Evolutionary conservation across 192 early-diverging fungal genomes (phyloP).

Genomic region (Entomortierella parvispora): DNA sequence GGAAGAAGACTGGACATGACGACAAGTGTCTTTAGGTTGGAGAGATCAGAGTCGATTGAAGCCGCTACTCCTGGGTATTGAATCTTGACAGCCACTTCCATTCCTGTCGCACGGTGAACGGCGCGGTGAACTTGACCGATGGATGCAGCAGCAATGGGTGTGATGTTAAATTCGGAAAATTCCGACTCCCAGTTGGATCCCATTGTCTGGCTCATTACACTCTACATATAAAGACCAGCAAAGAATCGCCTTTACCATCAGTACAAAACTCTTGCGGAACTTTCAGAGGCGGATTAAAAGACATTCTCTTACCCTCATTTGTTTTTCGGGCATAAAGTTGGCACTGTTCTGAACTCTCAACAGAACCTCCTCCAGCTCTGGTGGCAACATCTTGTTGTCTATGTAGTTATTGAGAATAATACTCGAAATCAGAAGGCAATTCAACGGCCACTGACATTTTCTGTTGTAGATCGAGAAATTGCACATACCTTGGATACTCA

Average conservation of each 20-base stretch:
- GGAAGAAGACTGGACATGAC: constrained; percentile 88
- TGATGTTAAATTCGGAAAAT: constrained; percentile 77
- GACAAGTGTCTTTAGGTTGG: constrained; percentile 82
- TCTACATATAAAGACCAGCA: constrained; percentile 26
- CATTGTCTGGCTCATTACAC: constrained; percentile 73
- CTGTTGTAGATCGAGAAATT: too few species aligned
- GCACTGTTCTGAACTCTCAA: constrained; percentile 92
- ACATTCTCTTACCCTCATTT: constrained; percentile 72
- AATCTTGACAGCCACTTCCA: constrained; percentile 87
- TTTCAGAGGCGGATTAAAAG: neutral
- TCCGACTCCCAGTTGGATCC: constrained; percentile 75
- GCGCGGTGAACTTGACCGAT: constrained; percentile 88
- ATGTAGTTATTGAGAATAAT: constrained; percentile 1
- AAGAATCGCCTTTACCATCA: neutral
- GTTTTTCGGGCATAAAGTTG: constrained; percentile 93
- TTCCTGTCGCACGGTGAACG: constrained; percentile 53
- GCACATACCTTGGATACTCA: constrained; percentile 88
- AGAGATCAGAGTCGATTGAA: constrained; percentile 90
- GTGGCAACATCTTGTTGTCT: constrained; percentile 77
- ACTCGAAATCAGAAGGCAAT: too few species aligned
- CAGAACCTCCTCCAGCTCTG: constrained; percentile 83
- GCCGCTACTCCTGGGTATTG: constrained; percentile 95
- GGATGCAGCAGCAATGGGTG: constrained; percentile 93
- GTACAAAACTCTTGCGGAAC: neutral
- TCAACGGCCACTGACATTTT: too few species aligned